phyloP scores from a whole-genome alignment of 805 yeast genomes.

The Huiozyma naganishii region DNA sequence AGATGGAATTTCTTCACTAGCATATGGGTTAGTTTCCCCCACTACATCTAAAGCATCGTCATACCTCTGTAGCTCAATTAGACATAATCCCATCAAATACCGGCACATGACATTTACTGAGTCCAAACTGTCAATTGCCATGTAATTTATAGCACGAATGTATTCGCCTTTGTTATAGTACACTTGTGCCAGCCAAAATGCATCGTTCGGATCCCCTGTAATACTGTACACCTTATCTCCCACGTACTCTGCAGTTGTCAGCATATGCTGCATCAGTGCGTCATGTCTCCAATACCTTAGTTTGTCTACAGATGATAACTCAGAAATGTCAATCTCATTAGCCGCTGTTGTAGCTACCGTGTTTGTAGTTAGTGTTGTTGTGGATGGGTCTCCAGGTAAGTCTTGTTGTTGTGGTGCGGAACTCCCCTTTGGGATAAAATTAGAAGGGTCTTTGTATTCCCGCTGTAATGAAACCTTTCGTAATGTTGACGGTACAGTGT shows the following conservation, averaged over 20 bases:
- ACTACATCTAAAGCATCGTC: slow-evolving; percentile 83
- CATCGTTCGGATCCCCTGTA: slow-evolving; percentile 84
- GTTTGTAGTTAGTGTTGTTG: slow-evolving; percentile 13
- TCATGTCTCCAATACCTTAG: slow-evolving; percentile 88
- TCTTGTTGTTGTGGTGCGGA: not conserved
- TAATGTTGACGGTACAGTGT: slow-evolving; percentile 23
- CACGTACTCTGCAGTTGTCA: slow-evolving; percentile 76
- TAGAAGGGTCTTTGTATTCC: slow-evolving; percentile 11
- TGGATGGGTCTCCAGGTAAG: not conserved
- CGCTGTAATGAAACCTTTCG: slow-evolving; percentile 20
- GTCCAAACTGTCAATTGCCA: slow-evolving; percentile 46
- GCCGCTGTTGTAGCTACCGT: slow-evolving; percentile 10
- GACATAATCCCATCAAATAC: slow-evolving; percentile 66
- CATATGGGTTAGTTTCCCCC: slow-evolving; percentile 74
- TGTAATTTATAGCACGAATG: slow-evolving; percentile 64
- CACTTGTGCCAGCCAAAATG: slow-evolving; percentile 93
- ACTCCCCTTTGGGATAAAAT: slow-evolving; percentile 1
- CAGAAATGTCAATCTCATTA: slow-evolving; percentile 19
- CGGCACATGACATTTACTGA: slow-evolving; percentile 59
- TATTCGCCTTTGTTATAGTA: slow-evolving; percentile 67
- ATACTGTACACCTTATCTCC: slow-evolving; percentile 84
- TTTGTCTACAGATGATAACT: slow-evolving; percentile 65
- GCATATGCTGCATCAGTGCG: slow-evolving; percentile 85
- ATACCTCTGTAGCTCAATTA: slow-evolving; percentile 61
- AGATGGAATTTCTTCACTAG: slow-evolving; percentile 14